Evolutionary conservation across 2,329 filamentous ascomycete species (phyloP), one percentile per base, ranked within the genome.

Genomic region (Arthrobotrys musiformis): DNA sequence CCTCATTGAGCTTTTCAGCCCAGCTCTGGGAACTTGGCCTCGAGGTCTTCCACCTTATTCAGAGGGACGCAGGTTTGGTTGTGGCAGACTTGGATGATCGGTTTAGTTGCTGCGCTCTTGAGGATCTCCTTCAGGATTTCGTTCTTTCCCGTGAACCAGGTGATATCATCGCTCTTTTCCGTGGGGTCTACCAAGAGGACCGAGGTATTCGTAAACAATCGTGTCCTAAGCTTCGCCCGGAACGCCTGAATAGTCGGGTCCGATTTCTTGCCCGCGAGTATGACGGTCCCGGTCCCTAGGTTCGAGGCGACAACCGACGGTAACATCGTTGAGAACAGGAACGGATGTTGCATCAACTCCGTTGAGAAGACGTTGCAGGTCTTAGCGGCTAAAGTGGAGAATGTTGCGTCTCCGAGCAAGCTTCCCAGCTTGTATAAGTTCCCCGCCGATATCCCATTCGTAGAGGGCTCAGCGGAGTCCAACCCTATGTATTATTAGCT

Each of bases 321-420:
- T 80, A 98, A 86, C 80, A 98, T 86, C 2, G 92, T 92, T 0
- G 92, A 90, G 84, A 96, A 98, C 1, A 98, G 86, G 86, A 95
- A 97, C 0, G 95, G 93, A 81, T 98, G 93, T 83, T 98, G 93
- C 81, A 96, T 86, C 80, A 97, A 90, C 84, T 99, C 95, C 0
- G 92, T 91, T 80, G 97, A 93, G 80, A 99, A 99, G 0, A 93
- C 93, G 75, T 90, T 89, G 78, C 94, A 89, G 0, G 93, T 95
- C 79, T 91, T 88, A 61, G 88, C 87, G 93, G 58, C 79, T 28
- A 64, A 58, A 9, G 30, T 76, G 58, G 30, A 79, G 62, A 85
- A 85, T 0, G 86, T 86, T 81, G 93, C 94, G 79, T 93, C 89
- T 54, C 89, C 88, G 0, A 97, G 86, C 1, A 97, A 83, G 4